Conservation (phyloP, 148 eudicot genomes). For the Fagopyrum homotropicum region DNA sequence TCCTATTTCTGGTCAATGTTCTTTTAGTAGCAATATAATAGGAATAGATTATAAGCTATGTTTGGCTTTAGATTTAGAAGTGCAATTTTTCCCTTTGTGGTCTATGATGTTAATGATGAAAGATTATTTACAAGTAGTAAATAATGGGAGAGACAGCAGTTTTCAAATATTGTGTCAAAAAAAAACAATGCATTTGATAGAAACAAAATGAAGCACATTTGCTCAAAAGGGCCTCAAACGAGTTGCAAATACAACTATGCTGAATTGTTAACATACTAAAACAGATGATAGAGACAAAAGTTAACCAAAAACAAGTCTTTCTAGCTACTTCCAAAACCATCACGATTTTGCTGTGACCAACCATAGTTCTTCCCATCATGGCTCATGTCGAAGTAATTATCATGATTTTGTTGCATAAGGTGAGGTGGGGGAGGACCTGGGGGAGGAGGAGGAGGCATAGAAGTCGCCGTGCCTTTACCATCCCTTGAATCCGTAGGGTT, state of each 20-base stretch:
- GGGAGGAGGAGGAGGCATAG: constrained; percentile 63
- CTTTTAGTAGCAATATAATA: not conserved
- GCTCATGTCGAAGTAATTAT: constrained; percentile 30
- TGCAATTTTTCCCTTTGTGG: not conserved
- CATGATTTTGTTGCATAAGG: constrained; percentile 42
- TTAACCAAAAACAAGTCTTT: constrained; percentile 18
- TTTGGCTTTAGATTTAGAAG: too few species aligned
- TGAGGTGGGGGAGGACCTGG: constrained; percentile 55
- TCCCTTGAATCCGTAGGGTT: constrained; percentile 20
- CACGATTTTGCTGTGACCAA: constrained; percentile 54
- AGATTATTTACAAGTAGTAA: too few species aligned
- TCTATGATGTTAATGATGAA: too few species aligned
- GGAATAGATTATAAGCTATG: not conserved
- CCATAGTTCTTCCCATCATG: constrained; percentile 45
- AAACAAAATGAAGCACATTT: not conserved
- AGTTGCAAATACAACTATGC: not conserved
- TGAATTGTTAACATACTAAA: not conserved
- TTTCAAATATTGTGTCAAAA: too few species aligned
- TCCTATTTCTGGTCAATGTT: not conserved
- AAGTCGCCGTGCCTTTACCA: constrained; percentile 27
- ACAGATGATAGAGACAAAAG: not conserved
- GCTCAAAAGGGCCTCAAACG: not conserved
- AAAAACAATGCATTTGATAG: not conserved
- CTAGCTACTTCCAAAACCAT: constrained; percentile 42
- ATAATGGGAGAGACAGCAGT: too few species aligned